phyloP scores from a whole-genome alignment of 2,329 filamentous ascomycete species.

The Fusarium beomiforme region DNA sequence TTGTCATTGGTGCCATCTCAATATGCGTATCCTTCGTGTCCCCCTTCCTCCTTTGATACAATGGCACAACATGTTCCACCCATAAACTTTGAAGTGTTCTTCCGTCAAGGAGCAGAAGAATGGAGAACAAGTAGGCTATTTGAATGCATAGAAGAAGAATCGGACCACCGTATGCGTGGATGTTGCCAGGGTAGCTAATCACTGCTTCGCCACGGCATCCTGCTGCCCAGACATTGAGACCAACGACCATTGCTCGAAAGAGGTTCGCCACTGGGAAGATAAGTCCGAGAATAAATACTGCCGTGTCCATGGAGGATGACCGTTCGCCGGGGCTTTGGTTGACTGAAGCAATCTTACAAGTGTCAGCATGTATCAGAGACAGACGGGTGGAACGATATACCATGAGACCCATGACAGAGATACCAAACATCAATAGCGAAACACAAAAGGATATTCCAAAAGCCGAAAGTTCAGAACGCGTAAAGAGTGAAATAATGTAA shows the following conservation, averaged over 20 bases:
- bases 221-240: background rate
- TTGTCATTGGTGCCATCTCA: background rate
- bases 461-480: background rate
- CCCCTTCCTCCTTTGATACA: fast-evolving
- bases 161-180: background rate
- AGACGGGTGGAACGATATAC: background rate
- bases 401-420: background rate
- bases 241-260: background rate
- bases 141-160: slow-evolving; percentile 1
- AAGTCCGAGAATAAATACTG: background rate
- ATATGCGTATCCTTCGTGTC: background rate
- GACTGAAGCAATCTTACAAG: background rate
- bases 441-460: background rate
- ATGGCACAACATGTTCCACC: background rate
- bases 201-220: background rate
- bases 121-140: background rate
- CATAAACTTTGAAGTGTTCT: background rate
- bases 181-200: background rate
- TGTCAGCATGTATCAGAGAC: background rate
- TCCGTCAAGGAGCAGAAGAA: background rate
- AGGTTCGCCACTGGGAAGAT: background rate
- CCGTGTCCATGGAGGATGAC: background rate
- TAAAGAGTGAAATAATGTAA: background rate
- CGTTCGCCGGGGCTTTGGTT: background rate
- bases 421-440: background rate